Evolutionary conservation across 495 filamentous ascomycete genomes (phyloP), one percentile per base, ranked within the genome.

Genomic region (Penicilliopsis zonata): DNA sequence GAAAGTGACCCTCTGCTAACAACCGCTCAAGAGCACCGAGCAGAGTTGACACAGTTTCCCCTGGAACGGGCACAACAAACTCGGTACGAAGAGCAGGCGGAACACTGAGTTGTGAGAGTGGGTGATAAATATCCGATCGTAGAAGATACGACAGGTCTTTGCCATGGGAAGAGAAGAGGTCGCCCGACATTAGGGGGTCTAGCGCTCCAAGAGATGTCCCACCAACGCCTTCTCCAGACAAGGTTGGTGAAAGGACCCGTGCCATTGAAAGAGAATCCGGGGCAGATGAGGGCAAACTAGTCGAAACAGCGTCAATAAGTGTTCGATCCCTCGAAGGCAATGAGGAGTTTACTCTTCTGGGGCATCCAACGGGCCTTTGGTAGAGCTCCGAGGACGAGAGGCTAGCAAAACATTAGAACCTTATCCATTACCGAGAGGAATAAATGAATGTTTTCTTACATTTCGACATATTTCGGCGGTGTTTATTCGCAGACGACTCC

Each of bases 141-240:
- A 86, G 69, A 36, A 94, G 74, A 54, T 76, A 88, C 28, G 71
- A 74, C 43, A 90, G 79, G 57, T 93, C 82, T 46, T 81, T 83
- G 22, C 63, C 58, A 18, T 59, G 34, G 9, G 53, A 42, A 33
- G 51, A 42, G 27, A 51, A 51, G 35, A 58, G 43, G 31, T 55
- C 53, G 31, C 54, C 55, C 18, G 47, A 55, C 27, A 48, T 47
- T 13, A 52, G 40, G 14, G 49, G 52, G 16, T 61, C 57, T 31
- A 61, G 34, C 39, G 48, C 41, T 17, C 35, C 38, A 33, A 59
- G 53, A 19, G 53, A 50, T 28, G 35, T 41, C 21, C 55, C 43
- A n/a, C n/a, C n/a, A n/a, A n/a, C n/a, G n/a, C n/a, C n/a, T n/a
- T n/a, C n/a, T n/a, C n/a, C n/a, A n/a, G n/a, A n/a, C n/a, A n/a